These are phyloP conservation scores for Wickerhamiella spandovensis DNA, from an alignment of 805 yeast genomes.

Conservation along the genomic window DNA sequence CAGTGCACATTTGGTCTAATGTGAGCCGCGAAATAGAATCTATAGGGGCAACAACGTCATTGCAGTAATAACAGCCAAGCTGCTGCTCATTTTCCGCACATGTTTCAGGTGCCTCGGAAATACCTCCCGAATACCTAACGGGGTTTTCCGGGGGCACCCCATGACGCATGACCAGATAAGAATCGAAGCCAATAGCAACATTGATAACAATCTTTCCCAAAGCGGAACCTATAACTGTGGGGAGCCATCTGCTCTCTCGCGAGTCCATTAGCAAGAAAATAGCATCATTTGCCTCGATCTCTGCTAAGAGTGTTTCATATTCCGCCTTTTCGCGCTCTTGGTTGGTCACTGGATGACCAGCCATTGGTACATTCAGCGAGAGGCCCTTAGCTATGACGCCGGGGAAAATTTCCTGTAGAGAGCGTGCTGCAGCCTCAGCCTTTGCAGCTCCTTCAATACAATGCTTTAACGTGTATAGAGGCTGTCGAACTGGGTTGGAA, in stretches of 20 bases:
- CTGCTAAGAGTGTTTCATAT: slow-evolving; percentile 37
- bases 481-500: slow-evolving; percentile 93
- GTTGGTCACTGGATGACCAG: slow-evolving; percentile 71
- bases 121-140: slow-evolving; percentile 13
- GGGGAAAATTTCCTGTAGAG: slow-evolving; percentile 66
- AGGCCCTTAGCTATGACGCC: slow-evolving; percentile 53
- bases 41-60: slow-evolving; percentile 87
- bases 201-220: slow-evolving; percentile 64
- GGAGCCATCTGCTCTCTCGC: slow-evolving; percentile 95
- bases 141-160: slow-evolving; percentile 34
- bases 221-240: slow-evolving; percentile 65
- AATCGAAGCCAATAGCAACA: slow-evolving; percentile 91
- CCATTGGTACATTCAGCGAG: slow-evolving; percentile 79
- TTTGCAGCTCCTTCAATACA: slow-evolving; percentile 66
- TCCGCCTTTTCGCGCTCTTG: slow-evolving; percentile 37
- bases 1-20: slow-evolving; percentile 97
- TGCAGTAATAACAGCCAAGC: slow-evolving; percentile 90
- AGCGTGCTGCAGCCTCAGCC: slow-evolving; percentile 64
- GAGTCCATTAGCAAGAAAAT: slow-evolving; percentile 82
- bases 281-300: slow-evolving; percentile 60
- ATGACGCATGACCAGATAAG: slow-evolving; percentile 88
- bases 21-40: slow-evolving; percentile 82
- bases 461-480: slow-evolving; percentile 71
- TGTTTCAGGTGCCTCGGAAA: slow-evolving; percentile 13
- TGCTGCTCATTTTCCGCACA: slow-evolving; percentile 21